Base-by-base conservation (phyloP, 371 early-diverging fungal species). In the Phascolomyces articulosus region DNA sequence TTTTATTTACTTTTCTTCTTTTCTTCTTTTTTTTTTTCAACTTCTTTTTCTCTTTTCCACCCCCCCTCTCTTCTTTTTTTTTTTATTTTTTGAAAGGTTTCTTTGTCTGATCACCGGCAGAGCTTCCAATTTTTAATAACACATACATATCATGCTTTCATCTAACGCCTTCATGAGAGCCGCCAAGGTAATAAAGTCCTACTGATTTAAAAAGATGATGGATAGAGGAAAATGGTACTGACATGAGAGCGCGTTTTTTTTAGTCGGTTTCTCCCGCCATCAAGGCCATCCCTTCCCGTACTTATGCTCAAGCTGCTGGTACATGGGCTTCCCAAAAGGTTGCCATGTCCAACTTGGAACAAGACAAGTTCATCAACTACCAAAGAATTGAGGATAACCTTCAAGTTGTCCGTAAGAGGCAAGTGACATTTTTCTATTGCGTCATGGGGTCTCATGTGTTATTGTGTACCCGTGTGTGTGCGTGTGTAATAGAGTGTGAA, bases 291-390 rank as follows among this genome's bases (percentile, higher is more conserved):
- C 51, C 66, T 58, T 60, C 67, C n/a, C 78, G 78, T 57, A 64
- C 64, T 54, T 87, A 83, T 68, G 84, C 87, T 26, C 81, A 87
- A 68, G 79, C 78, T 58, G 77, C 79, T 62, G 74, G 73, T 54
- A 72, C 69, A 60, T 75, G 74, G 71, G 79, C 82, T 61, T 82
- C 75, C 75, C 78, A 86, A 70, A 91, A 92, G 77, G 96, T 97
- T 63, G 75, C 89, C 68, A 92, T 96, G 90, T 96, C 96, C 65
- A 85, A 84, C 73, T 81, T 95, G 62, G 98, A 98, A 80, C 79
- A 82, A 64, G 89, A 92, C 85, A 87, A 91, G 79, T 91, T 83
- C 86, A 93, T 98, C 87, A 95, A 98, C 90, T 98, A 98, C 85
- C 86, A 94, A 80, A 79, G 93, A 56, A 95, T 96, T 67, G 94